Conservation (phyloP, 495 filamentous ascomycete species). For the Aspergillus ellipticus region DNA sequence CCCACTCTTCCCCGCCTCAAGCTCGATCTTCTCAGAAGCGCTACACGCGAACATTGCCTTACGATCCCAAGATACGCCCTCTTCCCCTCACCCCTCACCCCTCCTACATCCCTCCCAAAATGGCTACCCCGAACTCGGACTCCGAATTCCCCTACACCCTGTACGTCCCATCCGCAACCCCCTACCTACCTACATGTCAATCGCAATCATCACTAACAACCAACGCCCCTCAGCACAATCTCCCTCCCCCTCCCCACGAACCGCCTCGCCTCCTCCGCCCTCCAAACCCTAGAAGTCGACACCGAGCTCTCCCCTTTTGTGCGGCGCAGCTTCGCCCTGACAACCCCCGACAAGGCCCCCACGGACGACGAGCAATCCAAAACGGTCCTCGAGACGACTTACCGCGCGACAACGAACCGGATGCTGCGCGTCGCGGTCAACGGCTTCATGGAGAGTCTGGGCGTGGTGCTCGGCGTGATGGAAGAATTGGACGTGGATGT, state of each 20-base stretch:
- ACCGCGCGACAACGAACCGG: constrained; percentile 86
- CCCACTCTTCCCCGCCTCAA: constrained; percentile 3
- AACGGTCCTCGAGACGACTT: constrained; percentile 67
- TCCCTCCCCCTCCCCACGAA: constrained; percentile 79
- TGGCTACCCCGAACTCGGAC: constrained; percentile 23
- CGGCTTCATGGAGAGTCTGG: constrained; percentile 91
- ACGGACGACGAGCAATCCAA: constrained; percentile 33
- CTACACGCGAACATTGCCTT: background rate
- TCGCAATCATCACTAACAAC: constrained; percentile 15
- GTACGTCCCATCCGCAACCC: constrained; percentile 41
- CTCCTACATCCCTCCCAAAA: background rate
- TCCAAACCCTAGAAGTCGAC: constrained; percentile 77
- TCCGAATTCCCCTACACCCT: constrained; percentile 67
- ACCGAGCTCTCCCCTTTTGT: constrained; percentile 83
- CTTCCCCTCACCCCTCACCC: background rate
- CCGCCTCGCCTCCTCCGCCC: constrained; percentile 72
- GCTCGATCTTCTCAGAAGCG: background rate
- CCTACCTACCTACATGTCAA: constrained; percentile 2
- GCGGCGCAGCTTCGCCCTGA: constrained; percentile 62
- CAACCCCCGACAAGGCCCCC: constrained; percentile 24
- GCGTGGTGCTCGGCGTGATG: constrained; percentile 80
- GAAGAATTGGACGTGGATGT: constrained; percentile 87
- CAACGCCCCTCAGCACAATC: constrained; percentile 55
- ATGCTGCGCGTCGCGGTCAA: constrained; percentile 98
- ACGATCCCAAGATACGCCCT: background rate